phyloP scores from a whole-genome alignment of 73 alveolate species.

The Paramecium bursaria region DNA sequence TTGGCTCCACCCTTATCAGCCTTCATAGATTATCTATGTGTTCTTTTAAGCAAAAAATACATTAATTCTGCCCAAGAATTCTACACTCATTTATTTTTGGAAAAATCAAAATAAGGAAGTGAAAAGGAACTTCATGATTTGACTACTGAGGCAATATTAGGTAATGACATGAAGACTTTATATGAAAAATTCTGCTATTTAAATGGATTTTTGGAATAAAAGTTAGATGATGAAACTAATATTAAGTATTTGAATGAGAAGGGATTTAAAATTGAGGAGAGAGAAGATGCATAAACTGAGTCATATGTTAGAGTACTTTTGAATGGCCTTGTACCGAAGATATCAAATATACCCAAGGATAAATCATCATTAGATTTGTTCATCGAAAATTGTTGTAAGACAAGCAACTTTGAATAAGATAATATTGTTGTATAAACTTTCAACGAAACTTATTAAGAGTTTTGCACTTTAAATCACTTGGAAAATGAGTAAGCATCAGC shows the following conservation, averaged over 20 bases:
- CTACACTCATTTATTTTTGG: slow-evolving; percentile 56
- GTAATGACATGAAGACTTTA: slow-evolving; percentile 70
- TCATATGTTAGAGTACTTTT: slow-evolving; percentile 42
- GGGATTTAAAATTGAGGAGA: slow-evolving; percentile 60
- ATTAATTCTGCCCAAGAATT: slow-evolving; percentile 64
- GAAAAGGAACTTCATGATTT: slow-evolving; percentile 61
- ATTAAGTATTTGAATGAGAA: slow-evolving; percentile 32
- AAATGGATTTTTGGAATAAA: slow-evolving; percentile 58
- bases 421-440: slow-evolving; percentile 40
- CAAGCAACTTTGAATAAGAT: slow-evolving; percentile 64
- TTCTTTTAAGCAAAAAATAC: slow-evolving; percentile 52
- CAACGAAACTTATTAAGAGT: slow-evolving; percentile 51
- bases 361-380: slow-evolving; percentile 59
- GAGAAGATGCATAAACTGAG: slow-evolving; percentile 67
- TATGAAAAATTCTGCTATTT: slow-evolving; percentile 69
- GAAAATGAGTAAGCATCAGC: slow-evolving; percentile 29
- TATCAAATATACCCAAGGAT: slow-evolving; percentile 18
- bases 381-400: slow-evolving; percentile 50
- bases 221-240: slow-evolving; percentile 67
- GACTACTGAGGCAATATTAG: slow-evolving; percentile 59
- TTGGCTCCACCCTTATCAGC: slow-evolving; percentile 71
- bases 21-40: slow-evolving; percentile 63
- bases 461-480: slow-evolving; percentile 64
- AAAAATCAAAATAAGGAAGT: slow-evolving; percentile 42
- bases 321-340: slow-evolving; percentile 60